Conservation (phyloP, 2,329 filamentous ascomycete genomes). For the Lasiodiplodia sp. region DNA sequence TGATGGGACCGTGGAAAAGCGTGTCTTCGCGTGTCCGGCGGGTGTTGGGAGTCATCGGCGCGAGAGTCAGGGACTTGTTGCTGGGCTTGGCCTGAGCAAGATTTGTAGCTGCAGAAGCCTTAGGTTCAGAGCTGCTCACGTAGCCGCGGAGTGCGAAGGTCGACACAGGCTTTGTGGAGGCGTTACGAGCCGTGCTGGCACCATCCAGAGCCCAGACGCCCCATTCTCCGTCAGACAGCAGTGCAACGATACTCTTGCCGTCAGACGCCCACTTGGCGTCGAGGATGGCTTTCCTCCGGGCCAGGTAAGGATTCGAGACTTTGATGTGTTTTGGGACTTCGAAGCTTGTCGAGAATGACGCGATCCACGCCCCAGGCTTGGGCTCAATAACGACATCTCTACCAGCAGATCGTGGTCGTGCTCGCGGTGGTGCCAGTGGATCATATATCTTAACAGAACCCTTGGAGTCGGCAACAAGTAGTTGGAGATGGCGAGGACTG, state of each 20-base stretch:
- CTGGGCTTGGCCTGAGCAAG: conserved; percentile 36
- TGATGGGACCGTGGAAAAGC: conserved; percentile 52
- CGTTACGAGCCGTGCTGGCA: conserved; percentile 40
- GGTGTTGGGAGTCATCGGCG: conserved; percentile 61
- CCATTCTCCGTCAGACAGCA: conserved; percentile 61
- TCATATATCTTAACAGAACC: conserved; percentile 66
- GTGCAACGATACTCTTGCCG: conserved; percentile 54
- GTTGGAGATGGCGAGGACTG: conserved; percentile 59
- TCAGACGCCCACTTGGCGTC: conserved; percentile 57
- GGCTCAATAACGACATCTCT: conserved; percentile 30
- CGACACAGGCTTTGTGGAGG: conserved; percentile 33
- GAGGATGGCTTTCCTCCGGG: conserved; percentile 56
- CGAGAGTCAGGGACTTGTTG: conserved; percentile 47
- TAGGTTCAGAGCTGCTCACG: conserved; percentile 37
- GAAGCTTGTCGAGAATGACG: conserved; percentile 44
- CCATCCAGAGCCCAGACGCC: conserved; percentile 58
- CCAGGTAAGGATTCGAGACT: conserved; percentile 40
- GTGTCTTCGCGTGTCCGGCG: conserved; percentile 53
- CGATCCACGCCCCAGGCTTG: conserved; percentile 39
- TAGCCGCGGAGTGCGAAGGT: conserved; percentile 47
- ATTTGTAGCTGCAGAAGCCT: conserved; percentile 28
- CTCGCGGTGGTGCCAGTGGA: conserved; percentile 51
- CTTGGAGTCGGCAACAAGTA: conserved; percentile 63
- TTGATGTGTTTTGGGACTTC: conserved; percentile 38
- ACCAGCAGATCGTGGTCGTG: conserved; percentile 35